Evolutionary conservation across 1,284 basidiomycete species (phyloP).

Genomic region (Cryptococcus sp.): DNA sequence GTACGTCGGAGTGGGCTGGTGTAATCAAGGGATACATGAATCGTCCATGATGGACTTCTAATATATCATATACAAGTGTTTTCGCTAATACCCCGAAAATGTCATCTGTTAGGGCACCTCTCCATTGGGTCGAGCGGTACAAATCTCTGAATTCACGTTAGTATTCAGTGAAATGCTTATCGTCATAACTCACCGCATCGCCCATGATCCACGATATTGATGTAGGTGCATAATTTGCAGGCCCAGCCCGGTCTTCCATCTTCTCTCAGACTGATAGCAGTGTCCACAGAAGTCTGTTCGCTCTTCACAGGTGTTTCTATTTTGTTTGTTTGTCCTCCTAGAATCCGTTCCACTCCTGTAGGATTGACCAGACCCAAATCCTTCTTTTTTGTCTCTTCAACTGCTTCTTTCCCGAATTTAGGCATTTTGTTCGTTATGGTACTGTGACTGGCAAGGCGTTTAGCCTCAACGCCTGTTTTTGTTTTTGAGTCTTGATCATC

Average conservation of each 20-base stretch:
- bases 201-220: conserved; percentile 27
- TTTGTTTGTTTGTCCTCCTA: too few relatives aligned
- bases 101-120: conserved; percentile 8
- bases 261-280: not conserved
- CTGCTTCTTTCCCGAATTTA: conserved; percentile 5
- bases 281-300: not conserved
- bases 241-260: conserved; percentile 18
- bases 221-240: conserved; percentile 31
- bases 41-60: too few relatives aligned
- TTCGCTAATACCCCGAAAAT: too few relatives aligned
- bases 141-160: conserved; percentile 24
- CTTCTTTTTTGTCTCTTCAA: conserved; percentile 18
- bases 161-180: not conserved
- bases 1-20: too few relatives aligned
- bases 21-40: too few relatives aligned
- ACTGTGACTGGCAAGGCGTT: not conserved
- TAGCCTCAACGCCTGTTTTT: too few relatives aligned
- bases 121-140: conserved; percentile 27
- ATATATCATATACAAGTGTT: too few relatives aligned
- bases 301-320: not conserved
- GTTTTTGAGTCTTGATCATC: too few relatives aligned
- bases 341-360: not conserved
- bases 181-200: conserved; percentile 30
- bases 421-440: not conserved
- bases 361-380: conserved; percentile 16